Percentiles rank a stretch among this genome's conserved stretches.
Conservation (phyloP, 176 grass and related monocot species). For the Lolium multiflorum region DNA sequence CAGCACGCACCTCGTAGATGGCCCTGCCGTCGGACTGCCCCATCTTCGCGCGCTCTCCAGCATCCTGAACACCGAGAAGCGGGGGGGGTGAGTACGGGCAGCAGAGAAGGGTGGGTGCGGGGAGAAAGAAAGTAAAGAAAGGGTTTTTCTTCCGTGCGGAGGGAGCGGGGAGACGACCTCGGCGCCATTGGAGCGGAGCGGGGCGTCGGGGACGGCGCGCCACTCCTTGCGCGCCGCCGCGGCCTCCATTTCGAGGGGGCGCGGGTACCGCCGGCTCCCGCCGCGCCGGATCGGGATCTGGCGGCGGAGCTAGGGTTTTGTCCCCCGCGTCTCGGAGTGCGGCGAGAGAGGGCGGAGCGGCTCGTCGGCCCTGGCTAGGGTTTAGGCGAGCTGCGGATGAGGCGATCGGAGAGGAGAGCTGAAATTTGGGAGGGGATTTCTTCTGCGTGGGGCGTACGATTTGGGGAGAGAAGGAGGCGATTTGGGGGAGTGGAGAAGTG, state of each 20-base stretch:
- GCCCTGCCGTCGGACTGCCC: conserved; percentile 69
- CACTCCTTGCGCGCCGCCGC: conserved; percentile 84
- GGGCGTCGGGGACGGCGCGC: conserved; percentile 79
- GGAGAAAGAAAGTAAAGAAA: background rate
- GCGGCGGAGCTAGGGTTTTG: conserved; percentile 61
- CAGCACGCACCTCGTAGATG: conserved; percentile 74
- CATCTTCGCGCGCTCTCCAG: conserved; percentile 56
- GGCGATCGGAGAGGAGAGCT: conserved; percentile 28
- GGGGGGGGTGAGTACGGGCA: too few species aligned
- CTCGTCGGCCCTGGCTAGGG: background rate
- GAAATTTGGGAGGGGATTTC: conserved; percentile 42
- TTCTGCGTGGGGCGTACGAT: conserved; percentile 35
- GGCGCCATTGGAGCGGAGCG: conserved; percentile 69
- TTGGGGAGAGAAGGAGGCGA: background rate
- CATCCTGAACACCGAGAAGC: conserved; percentile 46
- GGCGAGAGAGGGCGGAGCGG: background rate
- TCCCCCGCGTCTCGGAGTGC: background rate
- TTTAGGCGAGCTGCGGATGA: conserved; percentile 30
- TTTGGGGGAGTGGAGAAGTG: background rate
- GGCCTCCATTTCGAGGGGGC: conserved; percentile 44
- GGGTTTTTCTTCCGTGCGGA: background rate
- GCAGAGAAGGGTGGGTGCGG: background rate
- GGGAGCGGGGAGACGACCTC: conserved; percentile 48
- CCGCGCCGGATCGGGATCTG: conserved; percentile 63
- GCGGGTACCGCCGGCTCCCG: conserved; percentile 7